Evolutionary conservation across 1,139 yeast genomes (phyloP).

Genomic region (Nadsonia starkeyi-henricii): DNA sequence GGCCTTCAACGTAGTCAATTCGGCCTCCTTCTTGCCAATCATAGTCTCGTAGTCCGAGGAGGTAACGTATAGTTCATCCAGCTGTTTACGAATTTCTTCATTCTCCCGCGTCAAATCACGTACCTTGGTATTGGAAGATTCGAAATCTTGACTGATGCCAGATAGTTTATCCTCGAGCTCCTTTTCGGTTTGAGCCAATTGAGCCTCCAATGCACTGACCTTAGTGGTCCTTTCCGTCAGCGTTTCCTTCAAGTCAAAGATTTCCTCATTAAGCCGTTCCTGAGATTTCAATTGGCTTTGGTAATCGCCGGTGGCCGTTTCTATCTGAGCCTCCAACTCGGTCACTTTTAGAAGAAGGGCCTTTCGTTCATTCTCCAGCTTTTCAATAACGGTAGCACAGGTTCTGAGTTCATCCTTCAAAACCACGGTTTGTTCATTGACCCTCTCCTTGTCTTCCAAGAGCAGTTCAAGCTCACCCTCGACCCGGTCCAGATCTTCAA

Average conservation of each 20-base stretch:
- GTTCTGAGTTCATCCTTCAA: constrained; percentile 22
- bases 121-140: constrained; percentile 28
- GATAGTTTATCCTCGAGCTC: constrained; percentile 20
- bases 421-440: constrained; percentile 21
- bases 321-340: constrained; percentile 17
- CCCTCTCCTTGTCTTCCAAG: constrained; percentile 23
- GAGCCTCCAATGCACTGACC: constrained; percentile 23
- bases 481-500: constrained; percentile 25
- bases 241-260: constrained; percentile 11
- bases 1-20: constrained; percentile 19
- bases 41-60: constrained; percentile 26
- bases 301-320: constrained; percentile 8
- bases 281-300: not conserved
- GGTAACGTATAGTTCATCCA: constrained; percentile 26
- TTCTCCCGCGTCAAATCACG: constrained; percentile 38
- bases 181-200: constrained; percentile 22
- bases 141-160: constrained; percentile 23
- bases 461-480: constrained; percentile 26
- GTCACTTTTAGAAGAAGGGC: constrained; percentile 15
- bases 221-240: constrained; percentile 23
- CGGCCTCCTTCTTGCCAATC: constrained; percentile 27
- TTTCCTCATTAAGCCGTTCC: constrained; percentile 5
- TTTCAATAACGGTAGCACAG: constrained; percentile 21
- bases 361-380: constrained; percentile 22
- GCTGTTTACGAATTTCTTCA: constrained; percentile 27